Percentiles rank a stretch among this genome's conserved stretches.
Conservation (phyloP, 176 grass and related monocot species). For the Ananas comosus region DNA sequence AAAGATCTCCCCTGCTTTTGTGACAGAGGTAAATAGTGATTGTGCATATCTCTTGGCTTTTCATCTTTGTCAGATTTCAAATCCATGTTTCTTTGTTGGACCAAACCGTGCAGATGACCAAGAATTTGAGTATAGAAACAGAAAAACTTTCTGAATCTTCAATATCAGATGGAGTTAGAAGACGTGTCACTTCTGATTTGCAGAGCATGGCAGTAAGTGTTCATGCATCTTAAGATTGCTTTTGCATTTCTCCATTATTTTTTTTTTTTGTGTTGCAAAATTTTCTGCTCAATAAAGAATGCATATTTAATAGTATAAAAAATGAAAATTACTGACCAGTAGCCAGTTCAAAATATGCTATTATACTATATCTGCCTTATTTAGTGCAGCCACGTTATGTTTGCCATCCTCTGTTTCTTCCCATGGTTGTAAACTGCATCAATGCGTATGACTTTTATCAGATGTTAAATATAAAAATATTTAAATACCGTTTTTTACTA, state of each 20-base stretch:
- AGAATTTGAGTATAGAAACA: conserved; percentile 49
- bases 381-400: too few species aligned
- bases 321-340: too few species aligned
- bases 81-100: conserved; percentile 23
- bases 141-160: conserved; percentile 28
- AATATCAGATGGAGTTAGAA: conserved; percentile 33
- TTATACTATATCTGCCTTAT: too few species aligned
- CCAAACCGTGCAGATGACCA: conserved; percentile 41
- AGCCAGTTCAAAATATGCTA: too few species aligned
- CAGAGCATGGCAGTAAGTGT: conserved; percentile 51
- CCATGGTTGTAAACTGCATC: too few species aligned
- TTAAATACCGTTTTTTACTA: too few species aligned
- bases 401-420: too few species aligned
- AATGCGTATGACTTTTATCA: too few species aligned
- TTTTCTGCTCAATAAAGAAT: neutral
- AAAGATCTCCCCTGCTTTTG: conserved; percentile 41
- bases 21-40: conserved; percentile 48
- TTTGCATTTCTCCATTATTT: neutral
- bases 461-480: too few species aligned
- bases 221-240: neutral
- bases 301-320: neutral
- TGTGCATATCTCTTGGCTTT: conserved; percentile 9
- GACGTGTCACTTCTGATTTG: conserved; percentile 40
- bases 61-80: conserved; percentile 6
- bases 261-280: neutral